Base-by-base conservation (phyloP, 306 rosid species). In the Oxytropis ochrocephala region DNA sequence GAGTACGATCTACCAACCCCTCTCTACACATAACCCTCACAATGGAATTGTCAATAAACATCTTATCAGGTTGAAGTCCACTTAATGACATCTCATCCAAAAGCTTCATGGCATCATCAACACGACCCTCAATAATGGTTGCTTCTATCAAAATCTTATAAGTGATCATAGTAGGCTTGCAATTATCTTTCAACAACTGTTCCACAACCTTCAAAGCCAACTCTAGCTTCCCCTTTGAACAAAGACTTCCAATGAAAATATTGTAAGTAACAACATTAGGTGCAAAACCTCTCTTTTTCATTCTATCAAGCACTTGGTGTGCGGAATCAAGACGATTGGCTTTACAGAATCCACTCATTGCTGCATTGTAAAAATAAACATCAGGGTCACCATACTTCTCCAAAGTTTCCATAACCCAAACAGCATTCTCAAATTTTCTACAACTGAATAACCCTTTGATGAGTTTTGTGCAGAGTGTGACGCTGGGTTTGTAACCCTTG, bases 141-240 rank as follows among this genome's bases (percentile, higher is more conserved):
- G 96, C 94, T 60, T 93, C 96, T 10, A 93, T 90, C 88, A 93
- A 78, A 54, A 88, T 90, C 2, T 90, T 90, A 76, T 84, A 93
- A 8, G 98, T 93, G 38, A 90, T 82, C 74, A 88, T 89, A 11
- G 91, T 81, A 8, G 97, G 97, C 53, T 68, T 77, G 73, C 97
- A 93, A 7, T 83, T 80, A 36, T 90, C 91, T 8, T 75, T 79
- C 86, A 88, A 33, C 58, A 90, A 76, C 80, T 81, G 81, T 56
- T 90, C 94, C 87, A 85, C 66, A 1, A 85, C 81, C 83, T 77
- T 77, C 9, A 86, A 16, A 21, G 91, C 89, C 60, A 72, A 74
- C 4, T 60, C 84, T 49, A 86, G 88, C 74, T 84, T 86, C 0
- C 91, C 89, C 59, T 86, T 88, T 0, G 81, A 81, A 35, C 94